Evolutionary conservation across 441 rosid species (phyloP).

Genomic region (Manihot esculenta): DNA sequence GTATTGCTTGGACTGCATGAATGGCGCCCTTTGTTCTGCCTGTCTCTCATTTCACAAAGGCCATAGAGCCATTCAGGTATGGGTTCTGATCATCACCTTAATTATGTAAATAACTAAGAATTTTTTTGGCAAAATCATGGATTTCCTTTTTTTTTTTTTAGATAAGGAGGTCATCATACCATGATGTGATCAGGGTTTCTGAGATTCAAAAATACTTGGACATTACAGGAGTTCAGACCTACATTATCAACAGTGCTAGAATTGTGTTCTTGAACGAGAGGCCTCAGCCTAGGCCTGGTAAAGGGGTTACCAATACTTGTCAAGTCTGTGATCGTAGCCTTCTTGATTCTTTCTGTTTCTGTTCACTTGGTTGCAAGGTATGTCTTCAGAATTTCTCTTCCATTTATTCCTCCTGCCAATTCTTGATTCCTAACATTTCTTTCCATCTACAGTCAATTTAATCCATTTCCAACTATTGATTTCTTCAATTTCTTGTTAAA

Average conservation of each 20-base stretch:
- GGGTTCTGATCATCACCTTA: too few relatives aligned
- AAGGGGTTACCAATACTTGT: conserved; percentile 89
- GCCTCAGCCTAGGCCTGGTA: conserved; percentile 92
- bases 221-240: conserved; percentile 78
- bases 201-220: conserved; percentile 86
- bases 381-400: too few relatives aligned
- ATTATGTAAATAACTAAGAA: too few relatives aligned
- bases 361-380: conserved; percentile 98
- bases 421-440: background rate
- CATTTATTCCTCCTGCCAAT: too few relatives aligned
- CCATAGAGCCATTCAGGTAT: conserved; percentile 79
- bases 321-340: conserved; percentile 87
- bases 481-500: too few relatives aligned
- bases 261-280: conserved; percentile 91
- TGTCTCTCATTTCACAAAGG: conserved; percentile 72
- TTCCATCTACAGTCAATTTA: too few relatives aligned
- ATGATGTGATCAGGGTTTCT: conserved; percentile 83
- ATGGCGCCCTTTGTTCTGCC: conserved; percentile 71
- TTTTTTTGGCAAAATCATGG: too few relatives aligned
- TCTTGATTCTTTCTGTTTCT: conserved; percentile 78
- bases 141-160: conserved; percentile 4
- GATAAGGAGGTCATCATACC: conserved; percentile 96
- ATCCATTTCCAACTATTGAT: too few relatives aligned
- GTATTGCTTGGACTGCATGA: conserved; percentile 82
- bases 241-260: conserved; percentile 89